Conservation (phyloP, 2,329 filamentous ascomycete species). For the Thelonectria blattea region DNA sequence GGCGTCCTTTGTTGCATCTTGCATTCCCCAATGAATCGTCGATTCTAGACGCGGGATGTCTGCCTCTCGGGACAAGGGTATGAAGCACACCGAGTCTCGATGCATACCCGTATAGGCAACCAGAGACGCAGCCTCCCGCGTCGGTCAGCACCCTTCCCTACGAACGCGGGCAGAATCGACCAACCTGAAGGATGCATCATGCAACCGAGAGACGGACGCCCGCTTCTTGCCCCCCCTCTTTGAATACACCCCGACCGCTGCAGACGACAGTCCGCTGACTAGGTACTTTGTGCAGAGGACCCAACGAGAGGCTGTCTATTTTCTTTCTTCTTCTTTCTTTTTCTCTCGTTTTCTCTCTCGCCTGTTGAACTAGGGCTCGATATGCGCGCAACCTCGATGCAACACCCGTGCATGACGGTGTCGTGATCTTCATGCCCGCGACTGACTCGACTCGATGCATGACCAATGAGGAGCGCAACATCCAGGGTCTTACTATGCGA, state of each 20-base stretch:
- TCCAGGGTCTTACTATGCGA: too few species aligned
- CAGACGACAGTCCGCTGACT: not conserved
- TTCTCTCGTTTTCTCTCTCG: too few species aligned
- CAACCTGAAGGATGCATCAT: constrained; percentile 4
- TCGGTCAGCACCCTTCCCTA: not conserved
- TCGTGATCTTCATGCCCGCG: too few species aligned
- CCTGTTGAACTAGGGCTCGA: too few species aligned
- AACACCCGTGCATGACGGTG: too few species aligned
- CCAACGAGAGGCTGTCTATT: too few species aligned
- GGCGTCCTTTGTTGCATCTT: not conserved
- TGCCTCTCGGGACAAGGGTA: not conserved
- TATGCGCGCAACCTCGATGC: too few species aligned
- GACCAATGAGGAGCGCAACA: too few species aligned
- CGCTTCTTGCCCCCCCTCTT: not conserved
- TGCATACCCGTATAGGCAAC: constrained; percentile 2
- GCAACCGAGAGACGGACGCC: not conserved
- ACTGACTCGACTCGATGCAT: too few species aligned
- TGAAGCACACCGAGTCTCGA: not conserved
- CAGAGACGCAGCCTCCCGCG: constrained; percentile 5
- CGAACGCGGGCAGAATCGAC: not conserved
- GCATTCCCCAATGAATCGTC: not conserved
- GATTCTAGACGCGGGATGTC: not conserved
- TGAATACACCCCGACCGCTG: not conserved
- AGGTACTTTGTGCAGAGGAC: not conserved
- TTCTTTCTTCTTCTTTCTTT: too few species aligned